Evolutionary conservation across 371 early-diverging fungal genomes (phyloP).

Genomic region (Coemansia sp.): DNA sequence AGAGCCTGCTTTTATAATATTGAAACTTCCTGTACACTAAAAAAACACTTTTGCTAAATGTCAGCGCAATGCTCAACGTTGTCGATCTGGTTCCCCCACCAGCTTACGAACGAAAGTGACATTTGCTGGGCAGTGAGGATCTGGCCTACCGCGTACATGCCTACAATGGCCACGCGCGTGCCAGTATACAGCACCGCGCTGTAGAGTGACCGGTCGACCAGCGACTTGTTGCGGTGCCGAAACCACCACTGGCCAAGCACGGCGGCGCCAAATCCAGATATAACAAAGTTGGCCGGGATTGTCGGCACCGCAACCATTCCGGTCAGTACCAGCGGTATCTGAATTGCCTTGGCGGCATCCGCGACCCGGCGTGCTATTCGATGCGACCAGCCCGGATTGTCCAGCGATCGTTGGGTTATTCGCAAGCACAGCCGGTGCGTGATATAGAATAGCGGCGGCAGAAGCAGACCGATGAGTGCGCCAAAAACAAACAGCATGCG

Average conservation of each 20-base stretch:
- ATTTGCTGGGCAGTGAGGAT: conserved; percentile 8
- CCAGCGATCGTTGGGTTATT: background rate
- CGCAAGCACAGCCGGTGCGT: conserved; percentile 2
- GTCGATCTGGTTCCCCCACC: conserved; percentile 42
- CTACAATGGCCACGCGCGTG: conserved; percentile 28
- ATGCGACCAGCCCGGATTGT: background rate
- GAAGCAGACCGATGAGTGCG: conserved; percentile 20
- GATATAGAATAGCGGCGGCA: conserved; percentile 19
- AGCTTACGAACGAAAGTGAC: conserved; percentile 31
- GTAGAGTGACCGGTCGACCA: conserved; percentile 39
- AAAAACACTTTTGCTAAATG: background rate
- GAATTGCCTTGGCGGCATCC: conserved; percentile 10
- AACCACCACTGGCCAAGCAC: conserved; percentile 32
- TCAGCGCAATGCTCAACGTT: conserved; percentile 40
- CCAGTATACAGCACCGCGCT: conserved; percentile 45
- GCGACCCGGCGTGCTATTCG: conserved; percentile 4
- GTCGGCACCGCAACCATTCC: conserved; percentile 48
- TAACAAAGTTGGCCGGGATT: conserved; percentile 42
- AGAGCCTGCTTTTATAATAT: no score
- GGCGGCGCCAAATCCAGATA: conserved; percentile 32
- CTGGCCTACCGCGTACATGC: conserved; percentile 32
- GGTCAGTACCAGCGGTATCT: conserved; percentile 39
- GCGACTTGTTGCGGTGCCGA: conserved; percentile 12
- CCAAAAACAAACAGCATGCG: conserved; percentile 40
- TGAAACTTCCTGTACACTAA: conserved; percentile 9